Conservation (phyloP, 345 rosid species). For the Anastatica hierochuntica region DNA sequence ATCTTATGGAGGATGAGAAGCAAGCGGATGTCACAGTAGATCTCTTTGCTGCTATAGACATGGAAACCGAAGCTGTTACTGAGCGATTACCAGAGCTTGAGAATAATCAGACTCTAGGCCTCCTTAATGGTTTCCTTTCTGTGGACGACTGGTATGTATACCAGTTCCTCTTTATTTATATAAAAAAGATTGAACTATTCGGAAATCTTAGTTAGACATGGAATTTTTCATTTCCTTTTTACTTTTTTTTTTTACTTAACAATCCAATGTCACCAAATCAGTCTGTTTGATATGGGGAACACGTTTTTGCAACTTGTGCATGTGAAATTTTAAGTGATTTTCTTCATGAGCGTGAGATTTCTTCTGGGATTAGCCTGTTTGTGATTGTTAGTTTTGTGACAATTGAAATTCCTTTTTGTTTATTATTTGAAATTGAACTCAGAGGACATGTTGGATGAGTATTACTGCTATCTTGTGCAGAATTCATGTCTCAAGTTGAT, state of each 20-base stretch:
- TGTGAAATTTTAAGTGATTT: conserved; percentile 1
- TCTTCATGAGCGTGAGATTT: conserved; percentile 7
- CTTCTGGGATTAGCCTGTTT: not conserved
- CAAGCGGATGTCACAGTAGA: conserved; percentile 92
- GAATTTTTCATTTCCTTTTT: not conserved
- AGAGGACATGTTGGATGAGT: conserved; percentile 6
- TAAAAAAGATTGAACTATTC: not conserved
- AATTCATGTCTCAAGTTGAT: not conserved
- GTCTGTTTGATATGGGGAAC: not conserved
- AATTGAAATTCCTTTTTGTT: not conserved
- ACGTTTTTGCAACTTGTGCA: not conserved
- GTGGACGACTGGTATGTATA: conserved; percentile 86
- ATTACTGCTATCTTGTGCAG: not conserved
- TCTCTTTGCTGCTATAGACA: conserved; percentile 79
- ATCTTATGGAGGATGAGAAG: conserved; percentile 98
- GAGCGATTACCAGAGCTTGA: conserved; percentile 75
- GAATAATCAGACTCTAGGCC: conserved; percentile 81
- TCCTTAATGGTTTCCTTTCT: conserved; percentile 85
- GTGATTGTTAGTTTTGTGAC: not conserved
- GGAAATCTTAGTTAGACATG: conserved; percentile 7
- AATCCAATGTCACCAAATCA: conserved; percentile 11
- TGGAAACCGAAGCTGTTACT: conserved; percentile 85
- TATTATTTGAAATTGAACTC: conserved; percentile 1
- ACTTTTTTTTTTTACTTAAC: not conserved
- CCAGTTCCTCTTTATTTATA: not conserved